Conservation (phyloP, 306 rosid species). For the Glycine soja region DNA sequence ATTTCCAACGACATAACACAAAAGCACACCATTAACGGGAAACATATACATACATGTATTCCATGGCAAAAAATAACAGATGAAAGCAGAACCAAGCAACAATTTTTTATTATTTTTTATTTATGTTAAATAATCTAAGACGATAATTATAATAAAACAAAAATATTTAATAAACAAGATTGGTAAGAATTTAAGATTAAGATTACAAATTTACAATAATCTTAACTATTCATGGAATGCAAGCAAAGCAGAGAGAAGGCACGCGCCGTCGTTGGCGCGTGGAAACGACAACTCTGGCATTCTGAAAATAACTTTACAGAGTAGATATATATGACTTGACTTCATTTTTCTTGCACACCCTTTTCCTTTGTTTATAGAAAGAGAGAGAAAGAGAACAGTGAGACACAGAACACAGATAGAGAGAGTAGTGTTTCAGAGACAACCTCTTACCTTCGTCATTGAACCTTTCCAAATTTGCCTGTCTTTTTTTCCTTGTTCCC, state of each 20-base stretch:
- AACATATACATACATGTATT: background rate
- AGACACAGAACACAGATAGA: slow-evolving; percentile 15
- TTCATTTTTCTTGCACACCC: background rate
- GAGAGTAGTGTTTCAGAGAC: slow-evolving; percentile 29
- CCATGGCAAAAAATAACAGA: background rate
- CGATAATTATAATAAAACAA: too few relatives aligned
- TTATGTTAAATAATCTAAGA: too few relatives aligned
- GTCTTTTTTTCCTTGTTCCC: slow-evolving; percentile 23
- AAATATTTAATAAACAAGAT: too few relatives aligned
- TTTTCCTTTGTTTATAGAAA: slow-evolving; percentile 9
- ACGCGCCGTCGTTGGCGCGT: slow-evolving; percentile 46
- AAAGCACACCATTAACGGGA: background rate
- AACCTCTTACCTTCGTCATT: slow-evolving; percentile 40
- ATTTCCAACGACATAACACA: slow-evolving; percentile 27
- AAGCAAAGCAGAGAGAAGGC: background rate
- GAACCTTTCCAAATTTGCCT: slow-evolving; percentile 47
- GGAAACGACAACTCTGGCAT: background rate
- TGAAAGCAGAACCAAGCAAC: background rate
- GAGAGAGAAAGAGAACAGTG: slow-evolving; percentile 22
- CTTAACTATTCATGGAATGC: background rate
- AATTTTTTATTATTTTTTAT: background rate
- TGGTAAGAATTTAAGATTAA: background rate
- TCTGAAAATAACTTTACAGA: slow-evolving; percentile 24
- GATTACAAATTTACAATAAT: background rate
- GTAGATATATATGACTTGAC: slow-evolving; percentile 54